Base-by-base conservation (phyloP, 768 basidiomycete species). In the Suillus lakei region DNA sequence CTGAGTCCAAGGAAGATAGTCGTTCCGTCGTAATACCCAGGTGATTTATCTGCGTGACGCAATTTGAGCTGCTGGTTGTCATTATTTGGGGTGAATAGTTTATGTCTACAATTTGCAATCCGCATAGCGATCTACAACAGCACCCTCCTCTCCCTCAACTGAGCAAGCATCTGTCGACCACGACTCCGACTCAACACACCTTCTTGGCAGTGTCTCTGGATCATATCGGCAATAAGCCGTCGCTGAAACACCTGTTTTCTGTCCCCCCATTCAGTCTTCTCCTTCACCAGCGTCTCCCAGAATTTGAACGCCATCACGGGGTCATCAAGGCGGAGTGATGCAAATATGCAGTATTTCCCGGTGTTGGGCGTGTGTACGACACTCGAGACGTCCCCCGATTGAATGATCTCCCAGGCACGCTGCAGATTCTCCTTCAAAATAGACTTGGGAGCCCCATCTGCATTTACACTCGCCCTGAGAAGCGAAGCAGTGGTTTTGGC, bases 281-380 rank as follows among this genome's bases (percentile, higher is more conserved):
- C 72, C 64, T 72, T 77, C 15, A 91, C 59, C 65, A 90, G 73
- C 58, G 74, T 68, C 56, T 73, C 69, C 90, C 90, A 92, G 73
- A 91, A 90, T 53, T 76, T 75, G 77, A 81, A 89, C 1, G 88
- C 91, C 76, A 87, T 74, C 66, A 68, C 64, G 0, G 87, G 81
- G 54, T 87, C 81, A 23, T 81, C 75, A 39, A 81, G 79, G 46
- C 77, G 77, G 63, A 92, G 73, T n/a, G 87, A 82, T 9, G 81
- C 80, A 16, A 69, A 71, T 23, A 89, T 80, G 64, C 88, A 84
- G 69, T 79, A 79, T 69, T 82, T 83, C 26, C 85, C 89, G 63
- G 85, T 78, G 48, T 82, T 79, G 36, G 83, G 78, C 32, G 87
- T 79, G 53, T 79, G 74, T 36, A 83, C 69, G 32, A 79, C 69